A percentile compares a stretch with the other conserved stretches of the same genome.
These are phyloP conservation scores for Aspergillus texensis DNA, from an alignment of 2,329 filamentous ascomycete species.

Conservation along the genomic window DNA sequence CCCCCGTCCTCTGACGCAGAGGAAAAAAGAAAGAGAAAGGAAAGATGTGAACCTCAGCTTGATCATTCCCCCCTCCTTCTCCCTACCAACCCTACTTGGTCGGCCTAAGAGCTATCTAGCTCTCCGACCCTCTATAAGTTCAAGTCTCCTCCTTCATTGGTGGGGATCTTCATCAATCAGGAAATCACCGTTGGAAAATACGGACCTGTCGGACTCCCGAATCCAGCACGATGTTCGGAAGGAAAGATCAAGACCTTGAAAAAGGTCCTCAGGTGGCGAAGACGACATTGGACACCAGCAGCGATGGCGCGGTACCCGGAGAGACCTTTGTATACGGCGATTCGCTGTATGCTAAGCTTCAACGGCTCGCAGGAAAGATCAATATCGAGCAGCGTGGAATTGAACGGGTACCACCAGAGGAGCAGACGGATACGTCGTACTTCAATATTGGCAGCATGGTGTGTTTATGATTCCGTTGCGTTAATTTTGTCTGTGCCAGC, in stretches of 20 bases:
- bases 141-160: slow-evolving; percentile 19
- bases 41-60: slow-evolving; percentile 24
- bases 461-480: slow-evolving; percentile 35
- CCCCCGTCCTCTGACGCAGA: slow-evolving; percentile 10
- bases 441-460: slow-evolving; percentile 73
- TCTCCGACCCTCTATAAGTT: slow-evolving; percentile 16
- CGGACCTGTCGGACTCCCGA: slow-evolving; percentile 16
- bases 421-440: slow-evolving; percentile 67
- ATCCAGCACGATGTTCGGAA: slow-evolving; percentile 24
- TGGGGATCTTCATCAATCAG: slow-evolving; percentile 10
- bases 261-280: slow-evolving; percentile 36
- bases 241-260: slow-evolving; percentile 33
- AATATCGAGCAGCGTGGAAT: slow-evolving; percentile 75
- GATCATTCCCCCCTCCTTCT: slow-evolving; percentile 8
- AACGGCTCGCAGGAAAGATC: slow-evolving; percentile 65
- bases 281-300: slow-evolving; percentile 35
- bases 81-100: slow-evolving; percentile 17
- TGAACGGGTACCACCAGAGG: slow-evolving; percentile 71
- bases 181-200: slow-evolving; percentile 11
- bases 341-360: slow-evolving; percentile 59
- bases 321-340: slow-evolving; percentile 62
- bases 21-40: slow-evolving; percentile 24
- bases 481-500: slow-evolving; percentile 12
- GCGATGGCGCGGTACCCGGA: slow-evolving; percentile 55
- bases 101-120: slow-evolving; percentile 25